A percentile compares a stretch with the other conserved stretches of the same genome.
These are phyloP conservation scores for Annulohypoxylon moriforme DNA, from an alignment of 495 filamentous ascomycete species.

Conservation along the genomic window DNA sequence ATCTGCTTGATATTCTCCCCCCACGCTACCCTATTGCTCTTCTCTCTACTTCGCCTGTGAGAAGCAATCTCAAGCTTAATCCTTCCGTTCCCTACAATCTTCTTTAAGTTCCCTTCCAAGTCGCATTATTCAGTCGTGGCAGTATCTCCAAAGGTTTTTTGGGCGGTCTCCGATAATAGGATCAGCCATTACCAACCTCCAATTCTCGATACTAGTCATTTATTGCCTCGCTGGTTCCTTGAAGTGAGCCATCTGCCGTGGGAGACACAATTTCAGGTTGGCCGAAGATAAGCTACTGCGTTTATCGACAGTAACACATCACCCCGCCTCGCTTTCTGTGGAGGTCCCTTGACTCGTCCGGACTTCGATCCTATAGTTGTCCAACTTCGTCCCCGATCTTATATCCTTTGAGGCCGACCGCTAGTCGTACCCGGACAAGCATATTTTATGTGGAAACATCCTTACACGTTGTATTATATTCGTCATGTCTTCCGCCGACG, in stretches of 20 bases:
- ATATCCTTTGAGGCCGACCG: background rate
- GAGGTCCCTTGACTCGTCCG: background rate
- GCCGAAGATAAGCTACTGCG: background rate
- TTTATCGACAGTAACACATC: background rate
- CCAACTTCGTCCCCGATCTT: background rate
- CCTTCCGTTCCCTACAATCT: background rate
- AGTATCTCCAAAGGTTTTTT: background rate
- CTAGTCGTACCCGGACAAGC: background rate
- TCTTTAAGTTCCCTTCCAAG: background rate
- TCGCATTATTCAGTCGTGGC: background rate
- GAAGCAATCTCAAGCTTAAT: background rate
- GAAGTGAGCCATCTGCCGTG: background rate
- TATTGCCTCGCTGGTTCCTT: background rate
- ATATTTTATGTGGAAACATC: background rate
- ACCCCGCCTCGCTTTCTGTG: background rate
- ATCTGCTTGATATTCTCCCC: background rate
- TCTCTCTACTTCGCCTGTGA: background rate
- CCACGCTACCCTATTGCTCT: background rate
- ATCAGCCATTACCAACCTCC: background rate
- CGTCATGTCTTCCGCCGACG: background rate
- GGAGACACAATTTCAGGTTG: background rate
- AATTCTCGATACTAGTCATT: background rate
- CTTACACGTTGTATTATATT: background rate
- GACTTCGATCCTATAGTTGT: background rate
- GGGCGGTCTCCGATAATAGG: background rate